phyloP scores from a whole-genome alignment of 1,139 yeast species.

The Torulaspora pretoriensis region DNA sequence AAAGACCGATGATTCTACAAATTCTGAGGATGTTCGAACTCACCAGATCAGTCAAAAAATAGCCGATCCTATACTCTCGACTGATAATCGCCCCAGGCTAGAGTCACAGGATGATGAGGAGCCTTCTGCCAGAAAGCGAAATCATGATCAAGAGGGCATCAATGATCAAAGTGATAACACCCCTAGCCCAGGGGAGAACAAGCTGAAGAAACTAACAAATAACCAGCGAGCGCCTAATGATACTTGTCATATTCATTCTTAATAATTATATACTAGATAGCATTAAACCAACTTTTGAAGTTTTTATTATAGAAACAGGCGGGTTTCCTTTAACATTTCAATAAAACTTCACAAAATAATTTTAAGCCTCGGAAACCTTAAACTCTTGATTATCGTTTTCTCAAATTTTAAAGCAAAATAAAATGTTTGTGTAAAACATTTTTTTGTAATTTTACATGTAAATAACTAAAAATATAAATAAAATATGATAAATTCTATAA shows the following conservation, averaged over 20 bases:
- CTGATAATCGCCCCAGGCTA: too few species aligned
- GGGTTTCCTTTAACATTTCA: neutral
- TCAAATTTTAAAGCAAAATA: too few species aligned
- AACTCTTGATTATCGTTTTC: too few species aligned
- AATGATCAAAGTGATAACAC: neutral
- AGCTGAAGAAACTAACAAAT: slow-evolving; percentile 2
- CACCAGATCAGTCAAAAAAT: neutral
- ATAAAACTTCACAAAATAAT: neutral
- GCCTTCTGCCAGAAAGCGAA: slow-evolving; percentile 4
- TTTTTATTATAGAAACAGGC: neutral
- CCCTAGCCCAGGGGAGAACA: neutral
- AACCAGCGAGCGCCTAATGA: slow-evolving; percentile 2
- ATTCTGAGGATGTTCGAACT: neutral
- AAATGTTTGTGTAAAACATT: too few species aligned
- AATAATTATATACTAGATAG: slow-evolving; percentile 1
- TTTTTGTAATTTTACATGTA: too few species aligned
- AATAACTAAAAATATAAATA: too few species aligned
- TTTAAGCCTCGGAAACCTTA: neutral
- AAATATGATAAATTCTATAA: too few species aligned
- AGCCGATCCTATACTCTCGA: neutral
- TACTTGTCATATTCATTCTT: neutral
- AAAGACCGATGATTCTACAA: neutral
- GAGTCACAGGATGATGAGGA: neutral
- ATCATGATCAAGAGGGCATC: neutral
- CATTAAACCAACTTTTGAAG: neutral